Percentiles rank a stretch among this genome's conserved stretches.
These are phyloP conservation scores for Kwoniella dejecticola DNA, from an alignment of 768 basidiomycete species.

Conservation along the genomic window DNA sequence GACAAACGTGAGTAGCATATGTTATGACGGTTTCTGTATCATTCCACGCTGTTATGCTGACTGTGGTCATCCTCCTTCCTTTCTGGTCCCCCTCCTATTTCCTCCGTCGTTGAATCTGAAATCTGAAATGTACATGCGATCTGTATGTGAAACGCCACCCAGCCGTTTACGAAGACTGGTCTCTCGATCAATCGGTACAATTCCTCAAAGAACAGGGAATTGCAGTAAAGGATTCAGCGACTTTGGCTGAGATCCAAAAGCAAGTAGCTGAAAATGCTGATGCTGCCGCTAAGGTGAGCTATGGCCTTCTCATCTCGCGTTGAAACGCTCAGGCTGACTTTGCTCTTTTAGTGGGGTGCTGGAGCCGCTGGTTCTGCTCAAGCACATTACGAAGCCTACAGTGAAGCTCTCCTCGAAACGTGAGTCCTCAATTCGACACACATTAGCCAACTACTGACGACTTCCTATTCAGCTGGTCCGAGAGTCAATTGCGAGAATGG, in stretches of 20 bases:
- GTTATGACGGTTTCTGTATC: neutral
- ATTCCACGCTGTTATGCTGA: conserved; percentile 16
- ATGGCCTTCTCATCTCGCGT: neutral
- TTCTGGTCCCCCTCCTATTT: conserved; percentile 5
- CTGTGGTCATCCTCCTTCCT: conserved; percentile 44
- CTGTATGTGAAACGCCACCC: conserved; percentile 1
- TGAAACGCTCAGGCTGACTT: conserved; percentile 3
- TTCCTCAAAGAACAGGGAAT: conserved; percentile 74
- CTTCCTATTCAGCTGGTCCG: conserved; percentile 65
- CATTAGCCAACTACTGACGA: neutral
- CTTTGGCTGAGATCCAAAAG: conserved; percentile 58
- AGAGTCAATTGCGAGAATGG: conserved; percentile 76
- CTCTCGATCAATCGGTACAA: conserved; percentile 64
- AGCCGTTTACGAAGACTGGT: conserved; percentile 62
- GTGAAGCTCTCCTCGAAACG: conserved; percentile 67
- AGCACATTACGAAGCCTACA: conserved; percentile 58
- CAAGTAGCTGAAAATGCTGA: conserved; percentile 57
- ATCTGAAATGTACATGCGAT: too few relatives aligned
- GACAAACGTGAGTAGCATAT: conserved; percentile 56
- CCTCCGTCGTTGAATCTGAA: too few relatives aligned
- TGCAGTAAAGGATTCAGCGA: conserved; percentile 58
- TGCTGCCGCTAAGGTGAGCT: conserved; percentile 49
- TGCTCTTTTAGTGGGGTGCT: conserved; percentile 42
- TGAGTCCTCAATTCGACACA: conserved; percentile 20
- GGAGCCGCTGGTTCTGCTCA: conserved; percentile 47